A percentile compares a stretch with the other conserved stretches of the same genome.
phyloP scores from a whole-genome alignment of 495 filamentous ascomycete genomes.

The Penicillium riverlandense region DNA sequence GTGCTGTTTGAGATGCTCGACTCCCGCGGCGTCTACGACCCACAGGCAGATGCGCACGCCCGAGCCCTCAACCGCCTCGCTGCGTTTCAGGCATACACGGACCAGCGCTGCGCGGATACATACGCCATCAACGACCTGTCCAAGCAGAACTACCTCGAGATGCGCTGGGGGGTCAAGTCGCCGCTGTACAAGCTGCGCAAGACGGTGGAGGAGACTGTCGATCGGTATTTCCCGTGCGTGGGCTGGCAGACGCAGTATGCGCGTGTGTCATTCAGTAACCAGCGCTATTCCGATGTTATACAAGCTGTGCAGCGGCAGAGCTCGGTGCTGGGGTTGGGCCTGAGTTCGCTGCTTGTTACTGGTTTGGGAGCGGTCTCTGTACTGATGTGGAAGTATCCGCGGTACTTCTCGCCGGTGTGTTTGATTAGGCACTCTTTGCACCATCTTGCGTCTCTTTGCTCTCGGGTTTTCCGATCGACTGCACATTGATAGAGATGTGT shows the following conservation, averaged over 20 bases:
- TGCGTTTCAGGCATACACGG: constrained; percentile 69
- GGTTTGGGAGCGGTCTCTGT: constrained; percentile 19
- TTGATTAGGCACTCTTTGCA: constrained; percentile 2
- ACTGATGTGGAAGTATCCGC: constrained; percentile 26
- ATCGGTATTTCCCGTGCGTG: constrained; percentile 61
- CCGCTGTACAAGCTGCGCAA: constrained; percentile 73
- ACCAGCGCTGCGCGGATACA: constrained; percentile 65
- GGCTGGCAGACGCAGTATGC: constrained; percentile 92
- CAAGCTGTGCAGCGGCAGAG: constrained; percentile 62
- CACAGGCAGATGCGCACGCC: constrained; percentile 27
- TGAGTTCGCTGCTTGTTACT: constrained; percentile 21
- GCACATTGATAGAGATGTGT: not conserved
- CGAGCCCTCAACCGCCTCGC: constrained; percentile 34
- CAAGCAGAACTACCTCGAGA: constrained; percentile 85
- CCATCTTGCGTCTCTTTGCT: constrained; percentile 4
- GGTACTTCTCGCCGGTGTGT: constrained; percentile 8
- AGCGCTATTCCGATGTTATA: constrained; percentile 80
- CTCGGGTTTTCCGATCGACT: not conserved
- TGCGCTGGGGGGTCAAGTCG: constrained; percentile 74
- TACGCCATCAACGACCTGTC: constrained; percentile 91
- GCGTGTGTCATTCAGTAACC: constrained; percentile 87
- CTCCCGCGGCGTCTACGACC: constrained; percentile 45
- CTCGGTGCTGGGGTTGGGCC: constrained; percentile 38
- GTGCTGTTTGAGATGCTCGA: constrained; percentile 71
- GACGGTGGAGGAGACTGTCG: constrained; percentile 75